Percentiles rank a stretch among this genome's conserved stretches.
These are phyloP conservation scores for Cruciata laevipes DNA, from an alignment of 257 asterid species.

Conservation along the genomic window DNA sequence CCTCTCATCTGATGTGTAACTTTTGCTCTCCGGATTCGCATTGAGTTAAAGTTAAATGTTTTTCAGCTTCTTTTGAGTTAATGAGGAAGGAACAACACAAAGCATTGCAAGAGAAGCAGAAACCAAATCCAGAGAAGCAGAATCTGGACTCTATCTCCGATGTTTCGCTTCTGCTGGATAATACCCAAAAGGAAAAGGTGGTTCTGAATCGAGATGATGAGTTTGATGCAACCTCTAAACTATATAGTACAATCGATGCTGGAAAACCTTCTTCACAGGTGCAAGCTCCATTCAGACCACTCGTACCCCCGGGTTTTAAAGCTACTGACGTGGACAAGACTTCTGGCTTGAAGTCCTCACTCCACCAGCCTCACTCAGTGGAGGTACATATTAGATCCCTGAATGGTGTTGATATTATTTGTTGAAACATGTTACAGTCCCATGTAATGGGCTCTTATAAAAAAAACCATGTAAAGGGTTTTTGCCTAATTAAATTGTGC, in stretches of 20 bases:
- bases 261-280: slow-evolving; percentile 54
- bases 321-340: slow-evolving; percentile 48
- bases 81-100: slow-evolving; percentile 93
- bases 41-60: slow-evolving; percentile 8
- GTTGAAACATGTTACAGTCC: neutral
- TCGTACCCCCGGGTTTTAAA: slow-evolving; percentile 82
- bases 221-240: slow-evolving; percentile 31
- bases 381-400: slow-evolving; percentile 34
- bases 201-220: slow-evolving; percentile 33
- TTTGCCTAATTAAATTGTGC: neutral
- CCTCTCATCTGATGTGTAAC: slow-evolving; percentile 4
- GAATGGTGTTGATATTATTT: neutral
- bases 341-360: slow-evolving; percentile 45
- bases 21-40: slow-evolving; percentile 9
- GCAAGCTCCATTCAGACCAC: slow-evolving; percentile 64
- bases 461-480: neutral
- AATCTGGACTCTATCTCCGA: slow-evolving; percentile 37
- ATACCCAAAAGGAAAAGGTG: slow-evolving; percentile 43
- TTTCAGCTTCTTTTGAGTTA: slow-evolving; percentile 80
- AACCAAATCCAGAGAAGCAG: slow-evolving; percentile 38
- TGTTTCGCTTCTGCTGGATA: slow-evolving; percentile 32
- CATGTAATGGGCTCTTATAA: neutral
- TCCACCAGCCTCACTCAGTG: slow-evolving; percentile 34
- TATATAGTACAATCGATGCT: slow-evolving; percentile 36
- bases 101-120: slow-evolving; percentile 81